These are phyloP conservation scores for Neocallimastix lanati DNA, from an alignment of 192 early-diverging fungal species.

Conservation along the genomic window DNA sequence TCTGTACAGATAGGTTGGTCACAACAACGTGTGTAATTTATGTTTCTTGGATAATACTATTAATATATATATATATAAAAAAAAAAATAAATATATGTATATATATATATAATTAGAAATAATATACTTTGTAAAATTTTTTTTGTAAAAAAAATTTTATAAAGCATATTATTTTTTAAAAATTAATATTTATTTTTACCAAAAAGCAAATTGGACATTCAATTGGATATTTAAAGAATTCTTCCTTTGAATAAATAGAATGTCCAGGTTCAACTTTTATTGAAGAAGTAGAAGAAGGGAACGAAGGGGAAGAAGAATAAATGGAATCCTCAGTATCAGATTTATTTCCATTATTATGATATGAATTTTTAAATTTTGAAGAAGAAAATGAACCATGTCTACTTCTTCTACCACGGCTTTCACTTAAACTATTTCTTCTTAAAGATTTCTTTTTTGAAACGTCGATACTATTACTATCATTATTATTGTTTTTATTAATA, in stretches of 20 bases:
- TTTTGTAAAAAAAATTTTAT: too few relatives aligned
- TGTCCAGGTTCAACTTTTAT: background rate
- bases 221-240: slow-evolving; percentile 25
- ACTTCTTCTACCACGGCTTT: background rate
- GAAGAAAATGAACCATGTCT: background rate
- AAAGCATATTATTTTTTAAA: too few relatives aligned
- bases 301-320: background rate
- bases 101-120: background rate
- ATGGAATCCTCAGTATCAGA: background rate
- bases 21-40: slow-evolving; percentile 84
- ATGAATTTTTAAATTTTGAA: background rate
- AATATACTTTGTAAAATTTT: too few relatives aligned
- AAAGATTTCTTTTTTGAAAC: background rate
- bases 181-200: slow-evolving; percentile 17
- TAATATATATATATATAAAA: background rate
- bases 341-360: background rate
- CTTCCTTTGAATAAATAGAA: slow-evolving; percentile 2
- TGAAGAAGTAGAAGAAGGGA: background rate
- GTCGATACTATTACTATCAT: background rate
- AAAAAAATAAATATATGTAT: background rate
- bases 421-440: background rate
- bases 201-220: slow-evolving; percentile 94
- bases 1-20: slow-evolving; percentile 91
- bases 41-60: slow-evolving; percentile 75
- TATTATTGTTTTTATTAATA: background rate